Percentiles rank a stretch among this genome's conserved stretches.
These are phyloP conservation scores for Rhynchosporium graminicola DNA, from an alignment of 2,329 filamentous ascomycete genomes.

Conservation along the genomic window DNA sequence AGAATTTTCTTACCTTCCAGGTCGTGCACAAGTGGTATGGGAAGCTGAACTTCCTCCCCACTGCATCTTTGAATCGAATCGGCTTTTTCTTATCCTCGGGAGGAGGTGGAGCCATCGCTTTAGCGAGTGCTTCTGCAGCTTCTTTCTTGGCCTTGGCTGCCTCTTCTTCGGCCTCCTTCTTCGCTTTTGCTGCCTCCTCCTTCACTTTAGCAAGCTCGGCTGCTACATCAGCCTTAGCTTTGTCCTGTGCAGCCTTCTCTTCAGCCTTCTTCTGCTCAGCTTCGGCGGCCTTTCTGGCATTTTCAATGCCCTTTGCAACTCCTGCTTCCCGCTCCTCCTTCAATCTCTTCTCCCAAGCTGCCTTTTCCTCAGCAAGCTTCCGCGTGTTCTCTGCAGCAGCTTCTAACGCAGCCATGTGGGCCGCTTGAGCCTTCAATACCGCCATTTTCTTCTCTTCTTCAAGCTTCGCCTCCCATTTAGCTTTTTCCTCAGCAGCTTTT, in stretches of 20 bases:
- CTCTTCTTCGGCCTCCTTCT: slow-evolving; percentile 41
- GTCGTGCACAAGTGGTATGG: slow-evolving; percentile 83
- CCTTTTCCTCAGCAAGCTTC: slow-evolving; percentile 31
- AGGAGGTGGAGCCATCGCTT: slow-evolving; percentile 41
- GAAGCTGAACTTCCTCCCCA: slow-evolving; percentile 90
- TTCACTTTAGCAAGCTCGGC: slow-evolving; percentile 35
- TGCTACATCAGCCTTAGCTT: slow-evolving; percentile 25
- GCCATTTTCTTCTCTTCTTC: slow-evolving; percentile 32
- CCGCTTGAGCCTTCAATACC: slow-evolving; percentile 27
- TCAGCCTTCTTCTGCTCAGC: slow-evolving; percentile 23
- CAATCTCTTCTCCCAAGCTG: slow-evolving; percentile 40
- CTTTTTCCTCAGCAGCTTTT: slow-evolving; percentile 48
- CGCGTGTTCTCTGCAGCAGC: slow-evolving; percentile 25
- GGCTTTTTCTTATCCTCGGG: slow-evolving; percentile 54
- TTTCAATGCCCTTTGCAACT: slow-evolving; percentile 32
- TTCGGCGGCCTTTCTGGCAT: slow-evolving; percentile 38
- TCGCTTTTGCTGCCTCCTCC: slow-evolving; percentile 50
- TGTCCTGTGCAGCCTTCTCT: slow-evolving; percentile 29
- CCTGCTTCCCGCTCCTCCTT: slow-evolving; percentile 46
- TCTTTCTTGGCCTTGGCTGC: slow-evolving; percentile 42
- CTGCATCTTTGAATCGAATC: slow-evolving; percentile 88
- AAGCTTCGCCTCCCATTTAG: slow-evolving; percentile 43
- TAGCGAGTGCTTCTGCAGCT: slow-evolving; percentile 52
- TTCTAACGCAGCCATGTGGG: slow-evolving; percentile 28
- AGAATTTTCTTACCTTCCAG: slow-evolving; percentile 66